A percentile compares a stretch with the other conserved stretches of the same genome.
phyloP scores from a whole-genome alignment of 768 basidiomycete genomes.

The Kwoniella europaea region DNA sequence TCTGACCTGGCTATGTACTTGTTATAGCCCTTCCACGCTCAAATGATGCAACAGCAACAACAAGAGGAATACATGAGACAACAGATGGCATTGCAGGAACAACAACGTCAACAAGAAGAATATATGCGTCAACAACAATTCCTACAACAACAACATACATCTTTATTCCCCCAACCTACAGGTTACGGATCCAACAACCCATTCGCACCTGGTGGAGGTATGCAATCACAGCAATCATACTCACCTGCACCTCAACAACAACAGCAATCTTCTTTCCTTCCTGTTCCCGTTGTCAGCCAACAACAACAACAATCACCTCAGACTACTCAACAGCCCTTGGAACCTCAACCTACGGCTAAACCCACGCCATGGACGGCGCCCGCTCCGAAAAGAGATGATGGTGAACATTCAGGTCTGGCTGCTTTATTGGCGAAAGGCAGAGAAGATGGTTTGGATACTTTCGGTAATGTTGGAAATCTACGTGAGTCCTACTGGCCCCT shows the following conservation, averaged over 20 bases:
- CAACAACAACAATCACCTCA: constrained; percentile 56
- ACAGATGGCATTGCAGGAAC: constrained; percentile 60
- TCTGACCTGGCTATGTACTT: constrained; percentile 1
- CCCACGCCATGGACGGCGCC: constrained; percentile 32
- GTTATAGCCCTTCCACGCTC: constrained; percentile 68
- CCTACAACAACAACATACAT: constrained; percentile 49
- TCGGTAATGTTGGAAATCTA: constrained; percentile 82
- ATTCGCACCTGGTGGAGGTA: constrained; percentile 66
- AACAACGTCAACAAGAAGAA: constrained; percentile 58
- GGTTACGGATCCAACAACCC: constrained; percentile 86
- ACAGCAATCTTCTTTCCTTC: constrained; percentile 61
- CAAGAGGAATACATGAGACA: constrained; percentile 61
- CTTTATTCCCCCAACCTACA: constrained; percentile 58
- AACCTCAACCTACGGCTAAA: constrained; percentile 59
- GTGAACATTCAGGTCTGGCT: constrained; percentile 76
- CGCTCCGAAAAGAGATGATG: constrained; percentile 63
- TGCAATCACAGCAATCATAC: constrained; percentile 58
- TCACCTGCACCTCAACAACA: constrained; percentile 55
- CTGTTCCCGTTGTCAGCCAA: constrained; percentile 35
- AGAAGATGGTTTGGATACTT: constrained; percentile 93
- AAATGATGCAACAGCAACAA: constrained; percentile 73
- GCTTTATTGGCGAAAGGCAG: constrained; percentile 73
- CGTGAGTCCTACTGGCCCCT: constrained; percentile 59
- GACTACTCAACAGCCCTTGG: constrained; percentile 58
- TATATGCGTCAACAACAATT: constrained; percentile 54